Evolutionary conservation across 2,329 filamentous ascomycete genomes (phyloP), one percentile per base, ranked within the genome.

Genomic region (Rutstroemia sp.): DNA sequence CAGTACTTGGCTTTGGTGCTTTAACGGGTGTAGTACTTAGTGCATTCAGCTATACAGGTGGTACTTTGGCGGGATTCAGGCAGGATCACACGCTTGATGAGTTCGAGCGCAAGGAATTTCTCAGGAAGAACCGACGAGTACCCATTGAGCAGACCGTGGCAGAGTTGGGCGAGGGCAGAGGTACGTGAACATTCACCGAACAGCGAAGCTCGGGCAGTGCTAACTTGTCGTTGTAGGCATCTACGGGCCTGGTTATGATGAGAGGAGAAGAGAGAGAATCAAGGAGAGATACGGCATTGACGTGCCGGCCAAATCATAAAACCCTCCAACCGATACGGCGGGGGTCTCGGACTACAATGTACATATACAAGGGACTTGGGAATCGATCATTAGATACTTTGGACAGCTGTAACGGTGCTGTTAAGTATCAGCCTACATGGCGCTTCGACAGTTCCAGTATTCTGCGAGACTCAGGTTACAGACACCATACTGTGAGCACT

Each of bases 221-320:
- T 58, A 59, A 61, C 60, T 47, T n/a, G 7, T 48, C 44, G 27
- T 25, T 38, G 34, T 23, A 88, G 86, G 85, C 51, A 83, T 89
- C 61, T 82, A 84, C 64, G 83, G 73, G 19, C 81, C 83, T 19
- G 84, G 84, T 27, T 89, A 87, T 64, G 81, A 80, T 54, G 84
- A 89, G 74, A 75, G 86, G 72, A 79, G 86, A 69, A 78, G 78
- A 60, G 76, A 86, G 70, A 76, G 83, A 65, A 77, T 89, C 69
- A 82, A 86, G 75, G 80, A 84, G 69, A 81, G 78, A 64, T 89
- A 89, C 66, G 84, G 85, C 56, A 80, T 88, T 63, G 84, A 88
- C 62, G 82, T 89, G 16, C 67, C 68, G 23, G 63, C 61, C 16
- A 66, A 61, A 53, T 65, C 68, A 61, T 67, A 60, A 38, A 21